Evolutionary conservation across 75 land plant species (phyloP), one percentile per base, ranked within the genome.

Genomic region (Picea glauca): DNA sequence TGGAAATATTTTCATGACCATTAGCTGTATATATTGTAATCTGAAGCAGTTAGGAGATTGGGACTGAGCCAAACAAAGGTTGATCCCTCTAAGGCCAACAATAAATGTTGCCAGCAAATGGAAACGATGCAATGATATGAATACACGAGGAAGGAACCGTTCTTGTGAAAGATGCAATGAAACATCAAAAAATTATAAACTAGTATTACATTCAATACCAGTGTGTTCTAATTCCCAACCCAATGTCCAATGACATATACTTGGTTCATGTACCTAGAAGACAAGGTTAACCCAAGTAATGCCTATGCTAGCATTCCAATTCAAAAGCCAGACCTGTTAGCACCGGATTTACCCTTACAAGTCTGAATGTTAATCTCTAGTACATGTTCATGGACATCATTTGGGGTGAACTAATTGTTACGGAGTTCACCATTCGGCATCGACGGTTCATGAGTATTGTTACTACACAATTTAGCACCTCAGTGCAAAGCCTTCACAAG

Each of bases 81-180:
- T 68, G 72, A 68, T 68, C 46, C 72, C 46, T 11, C 33, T 68
- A n/a, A 18, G 35, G 50, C 72, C 35, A 68, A 68, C 21, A 68
- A 68, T 18, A 68, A 68, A 68, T 68, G 3, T 20, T 35, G 72
- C n/a, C 38, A 46, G 46, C 2, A 68, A 68, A 40, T 68, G 72
- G 46, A 40, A 40, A n/a, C 20, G 72, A 18, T 68, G 46, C 23
- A 40, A 68, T 14, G 17, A 15, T 5, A 38, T 2, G n/a, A 68
- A n/a, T 40, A 40, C 43, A 40, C 5, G 32, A 17, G 20, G 46
- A 38, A 65, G 50, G n/a, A 68, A 65, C 33, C 35, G 30, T 65
- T 13, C 15, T 21, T 65, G 18, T 65, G 72, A 68, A 68, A n/a
- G n/a, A 68, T 40, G 38, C 38, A 35, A 35, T 17, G 33, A 33